phyloP scores from a whole-genome alignment of 331 rosid species.

The Malus hybrid region DNA sequence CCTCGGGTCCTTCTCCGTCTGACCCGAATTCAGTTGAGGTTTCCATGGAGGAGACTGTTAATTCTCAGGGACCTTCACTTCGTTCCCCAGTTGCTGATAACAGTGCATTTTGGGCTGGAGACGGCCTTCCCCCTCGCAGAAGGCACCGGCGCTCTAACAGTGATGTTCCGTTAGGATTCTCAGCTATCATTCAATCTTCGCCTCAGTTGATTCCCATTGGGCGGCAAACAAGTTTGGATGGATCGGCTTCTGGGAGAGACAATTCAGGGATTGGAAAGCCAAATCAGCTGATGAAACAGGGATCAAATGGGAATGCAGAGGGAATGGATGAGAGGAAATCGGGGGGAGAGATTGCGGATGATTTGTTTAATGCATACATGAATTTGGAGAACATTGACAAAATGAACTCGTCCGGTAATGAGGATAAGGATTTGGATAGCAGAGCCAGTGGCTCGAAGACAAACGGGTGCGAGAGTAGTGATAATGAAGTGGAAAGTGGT shows the following conservation, averaged over 20 bases:
- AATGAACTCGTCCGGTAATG: too few species aligned
- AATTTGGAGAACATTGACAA: too few species aligned
- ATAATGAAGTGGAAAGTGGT: too few species aligned
- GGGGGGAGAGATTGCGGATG: too few species aligned
- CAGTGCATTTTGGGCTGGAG: conserved; percentile 36
- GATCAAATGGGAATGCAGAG: too few species aligned
- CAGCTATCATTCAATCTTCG: conserved; percentile 40
- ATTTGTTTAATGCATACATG: too few species aligned
- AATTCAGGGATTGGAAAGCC: conserved; percentile 39
- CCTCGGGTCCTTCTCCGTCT: conserved; percentile 20
- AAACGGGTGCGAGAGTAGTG: too few species aligned
- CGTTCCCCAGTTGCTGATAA: conserved; percentile 27
- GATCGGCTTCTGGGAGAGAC: conserved; percentile 32
- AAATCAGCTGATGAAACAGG: too few species aligned
- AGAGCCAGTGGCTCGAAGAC: too few species aligned
- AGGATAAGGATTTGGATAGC: too few species aligned
- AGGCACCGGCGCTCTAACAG: conserved; percentile 77
- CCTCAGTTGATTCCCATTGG: conserved; percentile 41
- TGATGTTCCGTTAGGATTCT: conserved; percentile 62
- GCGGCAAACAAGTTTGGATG: conserved; percentile 23
- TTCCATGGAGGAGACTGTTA: conserved; percentile 46
- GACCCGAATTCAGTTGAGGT: conserved; percentile 40
- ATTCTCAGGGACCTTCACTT: conserved; percentile 30
- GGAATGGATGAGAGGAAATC: too few species aligned
- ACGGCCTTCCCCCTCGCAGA: conserved; percentile 66